Evolutionary conservation across 257 asterid genomes (phyloP).

Genomic region (Agastache rugosa): DNA sequence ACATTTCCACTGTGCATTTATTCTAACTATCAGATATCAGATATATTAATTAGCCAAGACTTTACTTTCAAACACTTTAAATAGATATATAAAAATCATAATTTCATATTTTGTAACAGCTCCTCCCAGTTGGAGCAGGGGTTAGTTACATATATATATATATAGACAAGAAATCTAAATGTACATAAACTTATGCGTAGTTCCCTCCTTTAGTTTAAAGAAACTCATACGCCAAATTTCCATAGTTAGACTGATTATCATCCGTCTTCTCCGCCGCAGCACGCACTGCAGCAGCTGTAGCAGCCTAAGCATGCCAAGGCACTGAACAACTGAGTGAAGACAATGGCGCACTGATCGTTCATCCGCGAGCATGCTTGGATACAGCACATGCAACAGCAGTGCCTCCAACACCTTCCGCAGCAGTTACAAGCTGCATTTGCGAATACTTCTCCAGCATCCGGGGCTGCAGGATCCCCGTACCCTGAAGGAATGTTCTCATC

Average conservation of each 20-base stretch:
- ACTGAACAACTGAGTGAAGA: constrained; percentile 65
- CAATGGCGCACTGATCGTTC: constrained; percentile 76
- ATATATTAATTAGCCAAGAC: too few relatives aligned
- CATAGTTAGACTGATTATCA: constrained; percentile 12
- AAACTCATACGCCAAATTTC: neutral
- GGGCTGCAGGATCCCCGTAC: constrained; percentile 36
- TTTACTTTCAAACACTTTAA: too few relatives aligned
- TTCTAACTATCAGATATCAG: too few relatives aligned
- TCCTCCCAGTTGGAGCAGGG: neutral
- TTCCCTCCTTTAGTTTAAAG: neutral
- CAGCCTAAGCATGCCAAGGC: constrained; percentile 84
- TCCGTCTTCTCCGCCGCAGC: constrained; percentile 58
- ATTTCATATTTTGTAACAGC: neutral
- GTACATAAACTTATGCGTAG: neutral
- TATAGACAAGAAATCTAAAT: neutral
- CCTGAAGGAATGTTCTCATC: constrained; percentile 73
- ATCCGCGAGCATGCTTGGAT: constrained; percentile 61
- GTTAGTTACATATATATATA: neutral
- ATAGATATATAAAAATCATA: neutral
- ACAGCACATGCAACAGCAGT: constrained; percentile 90
- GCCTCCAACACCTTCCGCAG: constrained; percentile 63
- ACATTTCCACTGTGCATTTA: too few relatives aligned
- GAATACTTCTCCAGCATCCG: constrained; percentile 64
- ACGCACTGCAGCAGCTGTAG: constrained; percentile 57
- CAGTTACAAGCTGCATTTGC: constrained; percentile 70